phyloP scores from a whole-genome alignment of 331 rosid species.

The Quercus phellos region DNA sequence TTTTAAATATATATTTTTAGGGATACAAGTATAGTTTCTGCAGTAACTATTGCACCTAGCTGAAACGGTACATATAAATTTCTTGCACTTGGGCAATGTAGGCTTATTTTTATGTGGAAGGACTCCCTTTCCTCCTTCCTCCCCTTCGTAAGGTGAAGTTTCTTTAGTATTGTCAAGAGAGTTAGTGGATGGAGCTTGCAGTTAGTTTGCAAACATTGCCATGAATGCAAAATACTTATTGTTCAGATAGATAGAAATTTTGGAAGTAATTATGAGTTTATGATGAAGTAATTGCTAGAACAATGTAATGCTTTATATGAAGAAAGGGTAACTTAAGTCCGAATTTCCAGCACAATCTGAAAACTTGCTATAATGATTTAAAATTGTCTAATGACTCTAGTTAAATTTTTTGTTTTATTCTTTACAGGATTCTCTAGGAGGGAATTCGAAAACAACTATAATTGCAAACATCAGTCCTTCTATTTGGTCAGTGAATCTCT shows the following conservation, averaged over 20 bases:
- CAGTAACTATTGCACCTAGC: no score
- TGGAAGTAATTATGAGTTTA: background rate
- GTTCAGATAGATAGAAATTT: background rate
- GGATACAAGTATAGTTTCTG: no score
- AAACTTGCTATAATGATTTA: background rate
- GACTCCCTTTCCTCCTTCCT: background rate
- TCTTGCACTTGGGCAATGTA: background rate
- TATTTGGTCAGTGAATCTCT: conserved; percentile 57
- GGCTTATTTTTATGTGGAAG: background rate
- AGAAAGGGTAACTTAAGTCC: background rate
- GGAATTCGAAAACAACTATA: conserved; percentile 85
- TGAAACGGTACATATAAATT: background rate
- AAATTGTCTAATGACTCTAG: background rate
- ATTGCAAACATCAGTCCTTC: conserved; percentile 95
- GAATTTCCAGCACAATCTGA: background rate
- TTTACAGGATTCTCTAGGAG: conserved; percentile 95
- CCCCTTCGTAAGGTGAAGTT: background rate
- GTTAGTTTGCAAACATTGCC: background rate
- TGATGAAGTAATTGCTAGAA: background rate
- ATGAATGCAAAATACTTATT: background rate
- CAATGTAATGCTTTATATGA: background rate
- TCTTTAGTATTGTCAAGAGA: background rate
- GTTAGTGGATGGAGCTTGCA: background rate
- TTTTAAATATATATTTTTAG: no score
- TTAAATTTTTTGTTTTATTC: conserved; percentile 13